Base-by-base conservation (phyloP, 805 yeast genomes). In the Suhomyces tanzawaensis region DNA sequence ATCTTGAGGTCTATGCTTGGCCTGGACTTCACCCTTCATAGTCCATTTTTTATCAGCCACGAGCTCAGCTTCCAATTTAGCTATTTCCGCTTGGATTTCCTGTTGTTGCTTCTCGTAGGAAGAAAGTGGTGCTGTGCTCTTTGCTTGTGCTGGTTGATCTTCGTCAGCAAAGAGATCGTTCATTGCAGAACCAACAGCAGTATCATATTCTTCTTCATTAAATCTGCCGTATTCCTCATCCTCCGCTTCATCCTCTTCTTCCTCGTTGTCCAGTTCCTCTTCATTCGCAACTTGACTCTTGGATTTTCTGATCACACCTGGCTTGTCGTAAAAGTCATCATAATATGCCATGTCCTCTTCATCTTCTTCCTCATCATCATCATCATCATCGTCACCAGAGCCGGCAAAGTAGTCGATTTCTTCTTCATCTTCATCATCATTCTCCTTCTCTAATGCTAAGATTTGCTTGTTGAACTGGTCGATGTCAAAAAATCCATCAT, bases 1-100 rank as follows among this genome's bases (percentile, higher is more conserved):
- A 65, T 93, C 96, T 30, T 71, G 69, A 6, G 95, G 95, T 56
- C 99, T 75, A 48, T 82, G 84, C 45, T 75, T 79, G 2, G 89
- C 85, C 41, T 76, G 75, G 1, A 87, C 89, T 64, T 93, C 99
- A 64, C 99, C 99, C 52, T 81, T 84, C 77, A 91, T 74, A 6
- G 95, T 80, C 99, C 99, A 91, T 52, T 80, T 81, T 66, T 93
- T 91, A 41, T 84, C 91, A 3, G 90, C 93, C 21, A 91, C 81
- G 13, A 93, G 82, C 58, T 90, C 97, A 31, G 80, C 78, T 63
- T 91, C 99, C 34, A 90, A 69, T 49, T 76, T 72, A 24, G 76
- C 76, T 44, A 93, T 93, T 61, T 93, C 95, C 24, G 75, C 72
- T 52, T 82, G 85, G 18, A 93, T 69, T 42, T 77, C 78, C 36